Percentiles rank a stretch among this genome's conserved stretches.
These are phyloP conservation scores for Picochlorum sp. DNA, from an alignment of 139 green algal genomes.

Conservation along the genomic window DNA sequence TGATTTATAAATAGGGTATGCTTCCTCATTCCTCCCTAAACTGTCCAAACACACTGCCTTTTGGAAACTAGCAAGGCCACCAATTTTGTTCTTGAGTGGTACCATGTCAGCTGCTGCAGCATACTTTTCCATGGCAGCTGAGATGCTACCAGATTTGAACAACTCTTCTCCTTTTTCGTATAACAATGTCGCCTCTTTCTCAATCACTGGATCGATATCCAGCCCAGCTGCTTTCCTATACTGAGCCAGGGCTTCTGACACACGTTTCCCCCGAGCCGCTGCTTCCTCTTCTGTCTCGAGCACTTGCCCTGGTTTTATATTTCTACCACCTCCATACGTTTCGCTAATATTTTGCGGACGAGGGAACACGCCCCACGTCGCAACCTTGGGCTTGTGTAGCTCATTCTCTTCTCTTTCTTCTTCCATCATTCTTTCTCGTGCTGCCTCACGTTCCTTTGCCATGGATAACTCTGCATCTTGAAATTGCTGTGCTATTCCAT, in stretches of 20 bases:
- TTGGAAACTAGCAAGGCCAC: conserved; percentile 61
- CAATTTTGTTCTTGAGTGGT: conserved; percentile 32
- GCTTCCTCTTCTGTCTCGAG: conserved; percentile 43
- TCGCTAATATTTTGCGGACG: conserved; percentile 74
- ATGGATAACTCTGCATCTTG: conserved; percentile 11
- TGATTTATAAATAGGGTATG: conserved; percentile 54
- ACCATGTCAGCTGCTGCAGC: conserved; percentile 24
- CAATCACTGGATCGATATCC: conserved; percentile 39
- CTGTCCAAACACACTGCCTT: conserved; percentile 79
- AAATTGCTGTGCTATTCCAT: conserved; percentile 9
- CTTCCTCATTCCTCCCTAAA: conserved; percentile 44
- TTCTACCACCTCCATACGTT: conserved; percentile 63
- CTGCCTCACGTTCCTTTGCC: conserved; percentile 10
- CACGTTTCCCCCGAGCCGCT: conserved; percentile 14
- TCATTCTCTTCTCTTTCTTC: conserved; percentile 17
- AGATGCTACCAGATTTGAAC: conserved; percentile 34
- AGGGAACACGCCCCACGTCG: conserved; percentile 78
- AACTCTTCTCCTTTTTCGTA: conserved; percentile 35
- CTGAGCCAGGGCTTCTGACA: conserved; percentile 11
- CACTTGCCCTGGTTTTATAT: conserved; percentile 63
- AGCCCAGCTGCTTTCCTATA: conserved; percentile 36
- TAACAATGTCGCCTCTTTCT: conserved; percentile 27
- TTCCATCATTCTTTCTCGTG: not conserved
- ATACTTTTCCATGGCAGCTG: conserved; percentile 26
- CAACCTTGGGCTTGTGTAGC: conserved; percentile 39